These are phyloP conservation scores for Colletotrichum sp. DNA, from an alignment of 2,329 filamentous ascomycete species.

Conservation along the genomic window DNA sequence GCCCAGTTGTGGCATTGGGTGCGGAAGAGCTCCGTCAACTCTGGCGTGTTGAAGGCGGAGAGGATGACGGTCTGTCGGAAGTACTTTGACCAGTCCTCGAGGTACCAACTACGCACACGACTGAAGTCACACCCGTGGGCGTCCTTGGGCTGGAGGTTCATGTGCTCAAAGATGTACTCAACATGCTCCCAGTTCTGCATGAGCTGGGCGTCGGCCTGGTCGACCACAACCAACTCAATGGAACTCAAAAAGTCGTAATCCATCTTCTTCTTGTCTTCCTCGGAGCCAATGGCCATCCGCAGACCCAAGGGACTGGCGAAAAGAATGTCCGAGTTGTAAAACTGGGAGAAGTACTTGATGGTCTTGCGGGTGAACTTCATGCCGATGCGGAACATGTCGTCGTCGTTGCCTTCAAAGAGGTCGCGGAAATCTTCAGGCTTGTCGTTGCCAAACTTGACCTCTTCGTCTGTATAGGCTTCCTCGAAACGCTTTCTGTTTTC, in stretches of 20 bases:
- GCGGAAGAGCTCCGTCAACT: slow-evolving; percentile 81
- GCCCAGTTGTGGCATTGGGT: slow-evolving; percentile 79
- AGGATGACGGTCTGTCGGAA: slow-evolving; percentile 87
- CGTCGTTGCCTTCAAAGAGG: slow-evolving; percentile 92
- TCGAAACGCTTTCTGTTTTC: slow-evolving; percentile 94
- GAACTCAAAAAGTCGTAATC: slow-evolving; percentile 94
- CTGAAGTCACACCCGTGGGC: slow-evolving; percentile 93
- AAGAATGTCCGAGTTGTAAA: slow-evolving; percentile 96
- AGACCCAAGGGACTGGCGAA: slow-evolving; percentile 89
- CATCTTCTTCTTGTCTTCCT: slow-evolving; percentile 62
- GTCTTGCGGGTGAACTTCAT: slow-evolving; percentile 97
- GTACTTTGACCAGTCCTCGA: slow-evolving; percentile 82
- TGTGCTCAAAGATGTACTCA: slow-evolving; percentile 86
- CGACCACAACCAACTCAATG: slow-evolving; percentile 87
- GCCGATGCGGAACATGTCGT: slow-evolving; percentile 96
- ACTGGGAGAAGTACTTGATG: slow-evolving; percentile 91
- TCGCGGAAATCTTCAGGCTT: slow-evolving; percentile 88
- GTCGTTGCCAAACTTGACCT: slow-evolving; percentile 71
- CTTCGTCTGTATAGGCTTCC: slow-evolving; percentile 76
- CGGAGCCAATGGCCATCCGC: slow-evolving; percentile 86
- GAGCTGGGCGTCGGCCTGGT: slow-evolving; percentile 89
- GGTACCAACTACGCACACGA: slow-evolving; percentile 87
- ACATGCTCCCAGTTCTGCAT: slow-evolving; percentile 99
- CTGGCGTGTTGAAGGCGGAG: slow-evolving; percentile 84
- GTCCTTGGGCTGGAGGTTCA: slow-evolving; percentile 89